Evolutionary conservation across 1,139 yeast species (phyloP).

Genomic region (Scheffersomyces illinoinensis): DNA sequence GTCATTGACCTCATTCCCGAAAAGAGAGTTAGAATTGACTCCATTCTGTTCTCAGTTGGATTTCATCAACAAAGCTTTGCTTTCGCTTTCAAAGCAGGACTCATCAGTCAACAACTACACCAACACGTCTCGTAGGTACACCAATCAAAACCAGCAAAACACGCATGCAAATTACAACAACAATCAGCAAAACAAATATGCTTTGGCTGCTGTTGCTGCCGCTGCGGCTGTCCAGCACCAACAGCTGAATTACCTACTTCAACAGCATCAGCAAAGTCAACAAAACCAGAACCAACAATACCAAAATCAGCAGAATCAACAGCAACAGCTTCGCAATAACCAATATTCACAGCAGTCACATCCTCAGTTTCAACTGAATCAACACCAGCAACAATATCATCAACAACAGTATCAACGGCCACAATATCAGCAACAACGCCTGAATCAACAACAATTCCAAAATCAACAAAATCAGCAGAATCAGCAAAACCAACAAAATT

Average conservation of each 20-base stretch:
- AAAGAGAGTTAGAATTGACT: constrained; percentile 26
- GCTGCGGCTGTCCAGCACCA: constrained; percentile 27
- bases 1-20: constrained; percentile 17
- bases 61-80: constrained; percentile 18
- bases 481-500: not conserved
- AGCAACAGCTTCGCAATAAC: constrained; percentile 4
- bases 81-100: constrained; percentile 8
- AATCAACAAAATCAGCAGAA: constrained; percentile 3
- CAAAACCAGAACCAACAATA: constrained; percentile 12
- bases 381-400: constrained; percentile 10
- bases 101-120: constrained; percentile 8
- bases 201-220: constrained; percentile 32
- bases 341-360: constrained; percentile 8
- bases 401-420: constrained; percentile 12
- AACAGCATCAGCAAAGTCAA: constrained; percentile 12
- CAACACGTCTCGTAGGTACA: constrained; percentile 9
- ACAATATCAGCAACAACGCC: constrained; percentile 8
- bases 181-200: constrained; percentile 23
- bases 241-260: constrained; percentile 13
- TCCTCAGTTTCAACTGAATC: constrained; percentile 5
- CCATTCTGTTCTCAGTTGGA: constrained; percentile 36
- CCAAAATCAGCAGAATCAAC: constrained; percentile 12
- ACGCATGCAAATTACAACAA: constrained; percentile 4
- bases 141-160: constrained; percentile 9
- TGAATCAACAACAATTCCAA: constrained; percentile 3